phyloP scores from a whole-genome alignment of 345 rosid genomes.

The Excoecaria agallocha region DNA sequence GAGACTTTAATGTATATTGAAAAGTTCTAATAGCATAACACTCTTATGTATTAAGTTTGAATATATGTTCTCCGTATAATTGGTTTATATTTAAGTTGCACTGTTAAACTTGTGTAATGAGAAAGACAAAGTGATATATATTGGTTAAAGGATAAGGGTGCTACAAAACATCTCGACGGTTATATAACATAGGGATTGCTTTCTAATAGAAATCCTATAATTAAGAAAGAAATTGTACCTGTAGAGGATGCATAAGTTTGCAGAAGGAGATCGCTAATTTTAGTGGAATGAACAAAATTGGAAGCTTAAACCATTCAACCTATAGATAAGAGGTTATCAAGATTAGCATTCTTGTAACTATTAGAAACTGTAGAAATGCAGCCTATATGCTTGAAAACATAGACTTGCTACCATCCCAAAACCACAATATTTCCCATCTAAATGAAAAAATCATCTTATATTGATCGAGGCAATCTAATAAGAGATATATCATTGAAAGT shows the following conservation, averaged over 20 bases:
- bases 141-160: too few species aligned
- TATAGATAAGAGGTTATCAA: slow-evolving; percentile 2
- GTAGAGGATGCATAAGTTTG: background rate
- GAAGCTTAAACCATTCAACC: too few species aligned
- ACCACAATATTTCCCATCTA: background rate
- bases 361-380: background rate
- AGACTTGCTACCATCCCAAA: background rate
- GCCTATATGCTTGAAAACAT: background rate
- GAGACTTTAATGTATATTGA: too few species aligned
- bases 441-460: background rate
- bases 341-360: background rate
- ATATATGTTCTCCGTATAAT: too few species aligned
- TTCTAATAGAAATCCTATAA: slow-evolving; percentile 11
- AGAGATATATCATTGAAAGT: background rate
- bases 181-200: background rate
- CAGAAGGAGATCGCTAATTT: background rate
- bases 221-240: slow-evolving; percentile 11
- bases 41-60: too few species aligned
- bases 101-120: too few species aligned
- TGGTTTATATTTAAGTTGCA: too few species aligned
- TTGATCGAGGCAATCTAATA: background rate
- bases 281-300: background rate
- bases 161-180: background rate
- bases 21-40: too few species aligned
- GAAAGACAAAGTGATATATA: too few species aligned